Base-by-base conservation (phyloP, 176 grass and related monocot genomes). In the Aegilops speltoides region DNA sequence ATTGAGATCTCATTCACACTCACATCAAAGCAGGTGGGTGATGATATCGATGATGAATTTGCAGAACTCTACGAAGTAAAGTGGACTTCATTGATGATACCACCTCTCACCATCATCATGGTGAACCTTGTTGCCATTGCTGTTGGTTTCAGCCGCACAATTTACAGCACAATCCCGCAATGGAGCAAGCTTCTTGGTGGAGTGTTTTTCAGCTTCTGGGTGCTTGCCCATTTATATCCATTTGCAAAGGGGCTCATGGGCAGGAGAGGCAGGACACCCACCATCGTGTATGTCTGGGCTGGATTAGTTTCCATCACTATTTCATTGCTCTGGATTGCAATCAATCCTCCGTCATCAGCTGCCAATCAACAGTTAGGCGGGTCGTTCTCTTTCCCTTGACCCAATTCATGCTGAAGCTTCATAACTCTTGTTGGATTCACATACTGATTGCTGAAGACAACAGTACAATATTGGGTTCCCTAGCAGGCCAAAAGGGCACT, bases 231-330 rank as follows among this genome's bases (percentile, higher is more conserved):
- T 89, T 71, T 99, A 38, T 99, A 99, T 79, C 97, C 97, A 11
- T 99, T 99, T 60, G 97, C 97, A 14, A 99, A 99, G 82, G 97
- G 97, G 19, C 87, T 98, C 74, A 98, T 98, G 97, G 97, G 94
- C 43, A 92, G 97, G 56, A 94, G 97, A 84, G 97, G 97, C 34
- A 94, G 97, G 83, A 98, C 94, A 43, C 97, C 97, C 8, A 98
- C 94, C 77, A 96, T 98, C 62, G 90, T 98, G 50, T 96, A 91
- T 45, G 97, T 98, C 71, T 98, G 97, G 97, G 88, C 97, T 24
- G 97, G 97, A 50, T 90, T 98, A 22, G 85, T 96, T 36, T 31
- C 94, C 81, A 99, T 99, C 78, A 96, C 97, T 25, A 96, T 96
- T 62, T 99, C 94, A 28, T 85, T 99, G 83, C 89, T 99, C 64